phyloP scores from a whole-genome alignment of 2,329 filamentous ascomycete species.

The Pyricularia pennisetigena region DNA sequence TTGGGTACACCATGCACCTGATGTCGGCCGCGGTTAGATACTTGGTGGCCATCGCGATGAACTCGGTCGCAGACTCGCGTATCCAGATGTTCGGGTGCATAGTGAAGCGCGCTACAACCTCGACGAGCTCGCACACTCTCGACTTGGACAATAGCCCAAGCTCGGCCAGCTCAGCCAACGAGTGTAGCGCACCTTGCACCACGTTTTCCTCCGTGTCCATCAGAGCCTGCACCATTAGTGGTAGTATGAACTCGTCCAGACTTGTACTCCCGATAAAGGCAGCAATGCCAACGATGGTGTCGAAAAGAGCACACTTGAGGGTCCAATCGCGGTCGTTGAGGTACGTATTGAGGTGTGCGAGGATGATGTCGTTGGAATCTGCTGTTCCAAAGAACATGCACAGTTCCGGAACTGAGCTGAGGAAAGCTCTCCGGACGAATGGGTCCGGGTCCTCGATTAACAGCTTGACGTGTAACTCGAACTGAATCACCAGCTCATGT shows the following conservation, averaged over 20 bases:
- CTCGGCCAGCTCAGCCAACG: conserved; percentile 77
- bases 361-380: conserved; percentile 90
- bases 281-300: conserved; percentile 86
- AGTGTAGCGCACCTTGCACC: conserved; percentile 80
- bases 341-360: conserved; percentile 95
- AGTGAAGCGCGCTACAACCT: conserved; percentile 74
- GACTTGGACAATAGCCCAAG: conserved; percentile 78
- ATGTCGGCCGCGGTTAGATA: conserved; percentile 73
- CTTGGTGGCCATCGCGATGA: conserved; percentile 65
- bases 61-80: conserved; percentile 77
- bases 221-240: conserved; percentile 89
- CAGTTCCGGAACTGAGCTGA: conserved; percentile 82
- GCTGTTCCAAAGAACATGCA: conserved; percentile 91
- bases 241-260: conserved; percentile 89
- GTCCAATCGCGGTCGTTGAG: conserved; percentile 95
- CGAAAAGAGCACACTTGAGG: conserved; percentile 92
- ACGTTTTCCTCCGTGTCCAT: conserved; percentile 88
- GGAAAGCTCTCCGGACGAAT: conserved; percentile 79
- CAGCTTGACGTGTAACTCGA: conserved; percentile 81
- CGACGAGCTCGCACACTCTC: conserved; percentile 79
- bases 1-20: conserved; percentile 71
- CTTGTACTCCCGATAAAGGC: conserved; percentile 82
- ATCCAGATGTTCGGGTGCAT: conserved; percentile 96
- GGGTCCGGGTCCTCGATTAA: conserved; percentile 81
- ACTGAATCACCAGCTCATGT: conserved; percentile 68